Evolutionary conservation across 129 eudicot species (phyloP).

Genomic region (Oenanthe sinensis): DNA sequence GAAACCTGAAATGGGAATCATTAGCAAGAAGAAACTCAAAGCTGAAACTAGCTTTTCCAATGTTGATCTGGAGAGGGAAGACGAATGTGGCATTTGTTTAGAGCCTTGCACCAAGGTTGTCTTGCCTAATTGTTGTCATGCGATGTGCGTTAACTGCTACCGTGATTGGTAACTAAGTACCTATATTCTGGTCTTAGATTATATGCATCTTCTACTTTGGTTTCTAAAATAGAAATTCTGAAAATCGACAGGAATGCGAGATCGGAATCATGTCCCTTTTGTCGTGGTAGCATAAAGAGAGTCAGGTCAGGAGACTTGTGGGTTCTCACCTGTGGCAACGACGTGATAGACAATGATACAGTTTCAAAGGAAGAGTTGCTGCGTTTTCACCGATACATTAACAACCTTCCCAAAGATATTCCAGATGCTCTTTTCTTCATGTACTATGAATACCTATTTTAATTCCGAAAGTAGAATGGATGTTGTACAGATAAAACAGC

Average conservation of each 20-base stretch:
- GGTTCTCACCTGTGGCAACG: conserved; percentile 78
- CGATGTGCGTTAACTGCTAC: conserved; percentile 90
- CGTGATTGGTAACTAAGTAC: conserved; percentile 67
- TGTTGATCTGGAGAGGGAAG: conserved; percentile 72
- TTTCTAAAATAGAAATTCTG: neutral
- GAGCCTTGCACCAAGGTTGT: conserved; percentile 88
- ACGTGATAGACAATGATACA: conserved; percentile 59
- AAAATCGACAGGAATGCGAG: conserved; percentile 58
- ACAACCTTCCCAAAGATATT: conserved; percentile 70
- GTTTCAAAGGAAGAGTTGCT: conserved; percentile 67
- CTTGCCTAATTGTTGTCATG: conserved; percentile 90
- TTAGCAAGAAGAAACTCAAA: conserved; percentile 36
- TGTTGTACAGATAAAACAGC: conserved; percentile 49
- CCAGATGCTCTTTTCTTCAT: conserved; percentile 82
- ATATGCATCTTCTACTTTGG: neutral
- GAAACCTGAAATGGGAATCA: conserved; percentile 17
- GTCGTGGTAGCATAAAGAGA: conserved; percentile 82
- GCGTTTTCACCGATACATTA: conserved; percentile 66
- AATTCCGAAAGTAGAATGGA: conserved; percentile 12
- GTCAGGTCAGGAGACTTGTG: conserved; percentile 84
- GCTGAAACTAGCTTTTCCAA: conserved; percentile 28
- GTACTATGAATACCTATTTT: conserved; percentile 79
- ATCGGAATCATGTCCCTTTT: conserved; percentile 89
- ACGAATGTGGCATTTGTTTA: conserved; percentile 94
- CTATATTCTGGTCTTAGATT: conserved; percentile 1